Evolutionary conservation across 495 filamentous ascomycete species (phyloP), one percentile per base, ranked within the genome.

Genomic region (Aspergillus cavernicola): DNA sequence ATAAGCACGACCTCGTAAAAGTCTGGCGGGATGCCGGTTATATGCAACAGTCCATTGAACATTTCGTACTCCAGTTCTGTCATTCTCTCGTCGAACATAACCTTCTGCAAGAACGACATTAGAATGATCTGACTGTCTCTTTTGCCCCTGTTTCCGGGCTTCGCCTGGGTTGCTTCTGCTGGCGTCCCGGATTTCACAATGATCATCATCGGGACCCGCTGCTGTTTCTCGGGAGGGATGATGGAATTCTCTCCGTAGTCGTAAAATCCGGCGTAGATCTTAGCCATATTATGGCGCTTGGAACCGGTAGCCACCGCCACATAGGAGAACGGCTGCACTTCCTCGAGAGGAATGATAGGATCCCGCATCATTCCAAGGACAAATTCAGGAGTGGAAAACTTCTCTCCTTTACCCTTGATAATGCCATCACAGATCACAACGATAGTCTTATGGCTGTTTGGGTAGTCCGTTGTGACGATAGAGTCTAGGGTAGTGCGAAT

Each of bases 21-120:
- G 66, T 99, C 95, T 0, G 95, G 93, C 11, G 91, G 90, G 43
- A 99, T 96, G 28, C 95, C 95, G 5, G 95, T 99, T 36, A 97
- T 86, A 63, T 95, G 95, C 92, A 92, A 99, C 53, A 99, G 79
- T 31, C 93, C 95, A 62, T 97, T 99, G 75, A 97, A 97, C 88
- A 99, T 97, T 64, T 99, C 95, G 59, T 91, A 99, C 65, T 99
- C 95, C n/a, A 99, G 82, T 65, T 99, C 92, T 4, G 95, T 97
- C 95, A 99, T 99, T 32, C 95, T 88, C 69, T 99, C 95, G 66
- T 99, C 95, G 65, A 99, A 99, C 95, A 99, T 99, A 57, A 99
- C 93, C 72, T 99, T 99, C 68, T 99, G 95, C 60, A 99, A 74
- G 80, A 99, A 99, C 16, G 90, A 95, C 95, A 99, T 99, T 42